Evolutionary conservation across 2,329 filamentous ascomycete genomes (phyloP), one percentile per base, ranked within the genome.

Genomic region (Seiridium unicorne): DNA sequence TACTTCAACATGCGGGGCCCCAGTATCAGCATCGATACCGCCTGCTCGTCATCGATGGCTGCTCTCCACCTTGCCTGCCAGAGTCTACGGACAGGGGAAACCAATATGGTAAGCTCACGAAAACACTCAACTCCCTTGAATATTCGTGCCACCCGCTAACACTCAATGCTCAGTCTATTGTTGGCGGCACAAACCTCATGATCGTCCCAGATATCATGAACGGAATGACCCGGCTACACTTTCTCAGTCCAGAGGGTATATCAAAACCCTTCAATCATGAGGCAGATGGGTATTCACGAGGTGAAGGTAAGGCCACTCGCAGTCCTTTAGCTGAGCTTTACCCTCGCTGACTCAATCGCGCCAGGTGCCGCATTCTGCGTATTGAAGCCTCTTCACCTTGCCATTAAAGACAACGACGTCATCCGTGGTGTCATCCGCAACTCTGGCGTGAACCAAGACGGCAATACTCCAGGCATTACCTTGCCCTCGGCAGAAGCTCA

Each of bases 321-420:
- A 26, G 18, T 26, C 18, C 18, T 26, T 26, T 26, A 26, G 18
- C 18, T 26, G 18, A 26, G 18, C 18, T 26, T 26, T 26, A 26
- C 1, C 18, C 18, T 26, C 18, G 18, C 18, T 26, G 18, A 26
- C 18, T 26, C 18, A 26, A 26, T 26, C 18, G 18, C 18, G 18
- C 18, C 18, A 26, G 18, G 18, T 26, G 18, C 18, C 18, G 77
- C 74, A 0, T 69, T 72, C 0, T 60, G 86, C 0, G 67, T 85
- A 0, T 60, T 87, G 0, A 86, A 86, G 65, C 70, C 66, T 0
- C 66, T 85, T 0, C 68, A 67, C 4, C 65, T 71, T 1, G 84
- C 84, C 0, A 55, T 85, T 3, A 68, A 38, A 35, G 65, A 75
- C 60, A 69, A 72, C 5, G 67, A 76, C 53, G 65, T 63, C 18